Evolutionary conservation across 495 filamentous ascomycete species (phyloP).

Genomic region (Bathelium albidoporum): DNA sequence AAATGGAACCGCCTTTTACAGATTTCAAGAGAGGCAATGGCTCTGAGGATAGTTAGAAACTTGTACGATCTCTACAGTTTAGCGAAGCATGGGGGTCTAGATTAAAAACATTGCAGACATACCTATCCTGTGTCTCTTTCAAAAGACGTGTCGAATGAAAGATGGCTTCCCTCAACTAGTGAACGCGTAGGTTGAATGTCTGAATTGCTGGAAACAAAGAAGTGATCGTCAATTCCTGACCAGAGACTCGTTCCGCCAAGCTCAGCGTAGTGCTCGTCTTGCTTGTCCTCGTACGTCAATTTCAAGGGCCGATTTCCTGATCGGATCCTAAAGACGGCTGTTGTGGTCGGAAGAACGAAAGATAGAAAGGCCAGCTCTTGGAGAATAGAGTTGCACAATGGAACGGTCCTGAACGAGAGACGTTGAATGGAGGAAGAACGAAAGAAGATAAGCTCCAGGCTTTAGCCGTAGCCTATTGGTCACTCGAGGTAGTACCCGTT

Average conservation of each 20-base stretch:
- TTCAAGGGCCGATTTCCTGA: background rate
- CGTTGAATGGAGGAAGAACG: constrained; percentile 3
- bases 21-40: background rate
- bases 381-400: background rate
- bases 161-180: background rate
- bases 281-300: background rate
- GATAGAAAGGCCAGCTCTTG: background rate
- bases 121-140: background rate
- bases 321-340: background rate
- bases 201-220: background rate
- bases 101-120: background rate
- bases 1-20: background rate
- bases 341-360: background rate
- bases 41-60: background rate
- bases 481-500: background rate
- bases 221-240: background rate
- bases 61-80: background rate
- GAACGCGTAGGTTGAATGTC: background rate
- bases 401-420: background rate
- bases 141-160: background rate
- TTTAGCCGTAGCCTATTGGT: background rate
- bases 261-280: background rate
- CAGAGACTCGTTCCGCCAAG: background rate
- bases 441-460: constrained; percentile 4
- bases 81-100: background rate